Conservation (phyloP, 768 basidiomycete species). For the Gymnopilus dilepis region DNA sequence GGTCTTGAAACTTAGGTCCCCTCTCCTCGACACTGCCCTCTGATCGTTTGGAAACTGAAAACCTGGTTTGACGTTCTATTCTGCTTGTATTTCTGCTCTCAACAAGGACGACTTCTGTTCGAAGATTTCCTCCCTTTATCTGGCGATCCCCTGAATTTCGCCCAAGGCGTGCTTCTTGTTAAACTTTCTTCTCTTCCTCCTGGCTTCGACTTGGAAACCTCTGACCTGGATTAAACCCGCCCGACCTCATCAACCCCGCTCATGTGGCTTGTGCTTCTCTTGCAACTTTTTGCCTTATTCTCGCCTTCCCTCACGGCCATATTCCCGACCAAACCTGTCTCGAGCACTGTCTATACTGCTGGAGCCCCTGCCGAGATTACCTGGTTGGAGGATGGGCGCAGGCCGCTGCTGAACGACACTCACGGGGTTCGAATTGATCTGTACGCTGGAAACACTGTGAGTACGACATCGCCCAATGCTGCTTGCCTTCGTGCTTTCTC, state of each 20-base stretch:
- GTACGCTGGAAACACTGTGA: slow-evolving; percentile 48
- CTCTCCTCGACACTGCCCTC: too few species aligned
- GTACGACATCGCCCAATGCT: slow-evolving; percentile 18
- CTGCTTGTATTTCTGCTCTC: too few species aligned
- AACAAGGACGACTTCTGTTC: too few species aligned
- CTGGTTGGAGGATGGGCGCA: slow-evolving; percentile 55
- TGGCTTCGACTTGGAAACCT: not conserved
- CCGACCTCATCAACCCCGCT: not conserved
- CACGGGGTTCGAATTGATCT: slow-evolving; percentile 52
- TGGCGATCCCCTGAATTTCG: not conserved
- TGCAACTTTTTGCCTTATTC: not conserved
- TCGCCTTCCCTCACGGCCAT: slow-evolving; percentile 38
- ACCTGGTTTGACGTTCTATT: too few species aligned
- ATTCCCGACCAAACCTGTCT: slow-evolving; percentile 56
- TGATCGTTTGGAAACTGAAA: too few species aligned
- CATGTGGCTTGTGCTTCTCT: not conserved
- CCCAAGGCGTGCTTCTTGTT: not conserved
- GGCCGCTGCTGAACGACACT: slow-evolving; percentile 48
- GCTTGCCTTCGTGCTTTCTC: not conserved
- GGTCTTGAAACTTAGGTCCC: too few species aligned
- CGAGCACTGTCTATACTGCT: slow-evolving; percentile 48
- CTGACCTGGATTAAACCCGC: too few species aligned
- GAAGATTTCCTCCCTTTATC: too few species aligned
- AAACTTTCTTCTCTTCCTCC: not conserved
- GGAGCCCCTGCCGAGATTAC: slow-evolving; percentile 46